A percentile compares a stretch with the other conserved stretches of the same genome.
Evolutionary conservation across 768 basidiomycete species (phyloP).

Genomic region (Collybia mongolica): DNA sequence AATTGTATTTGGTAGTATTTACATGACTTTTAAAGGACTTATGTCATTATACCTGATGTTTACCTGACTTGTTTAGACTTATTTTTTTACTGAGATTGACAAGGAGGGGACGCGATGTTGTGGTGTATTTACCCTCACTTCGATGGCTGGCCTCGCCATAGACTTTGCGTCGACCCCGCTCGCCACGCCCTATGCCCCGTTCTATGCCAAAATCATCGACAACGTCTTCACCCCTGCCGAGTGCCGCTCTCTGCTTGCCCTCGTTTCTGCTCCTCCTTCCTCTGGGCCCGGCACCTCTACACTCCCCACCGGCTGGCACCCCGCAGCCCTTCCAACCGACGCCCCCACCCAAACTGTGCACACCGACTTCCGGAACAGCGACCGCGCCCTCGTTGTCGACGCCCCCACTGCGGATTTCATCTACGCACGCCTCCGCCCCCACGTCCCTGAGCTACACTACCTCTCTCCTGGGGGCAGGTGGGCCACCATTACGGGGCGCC

Average conservation of each 20-base stretch:
- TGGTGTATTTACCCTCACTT: too few species aligned
- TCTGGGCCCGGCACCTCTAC: slow-evolving; percentile 22
- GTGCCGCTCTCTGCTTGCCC: slow-evolving; percentile 34
- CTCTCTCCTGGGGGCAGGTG: slow-evolving; percentile 31
- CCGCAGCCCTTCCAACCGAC: slow-evolving; percentile 31
- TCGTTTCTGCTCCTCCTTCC: slow-evolving; percentile 5
- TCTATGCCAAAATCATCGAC: slow-evolving; percentile 43
- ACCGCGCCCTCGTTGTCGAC: slow-evolving; percentile 36
- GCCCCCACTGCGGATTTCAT: slow-evolving; percentile 28
- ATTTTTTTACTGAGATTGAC: too few species aligned
- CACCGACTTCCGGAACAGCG: slow-evolving; percentile 37
- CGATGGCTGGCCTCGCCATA: slow-evolving; percentile 12
- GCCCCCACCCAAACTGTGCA: slow-evolving; percentile 30
- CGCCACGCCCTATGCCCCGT: slow-evolving; percentile 27
- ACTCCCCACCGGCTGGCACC: slow-evolving; percentile 33
- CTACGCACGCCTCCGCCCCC: slow-evolving; percentile 33
- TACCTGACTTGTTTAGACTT: too few species aligned
- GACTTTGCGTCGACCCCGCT: slow-evolving; percentile 39
- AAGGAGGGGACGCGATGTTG: too few species aligned
- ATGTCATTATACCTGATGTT: too few species aligned
- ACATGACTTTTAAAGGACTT: too few species aligned
- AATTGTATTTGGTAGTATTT: too few species aligned
- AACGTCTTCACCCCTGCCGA: slow-evolving; percentile 39
- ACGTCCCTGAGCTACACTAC: slow-evolving; percentile 35
- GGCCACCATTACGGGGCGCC: slow-evolving; percentile 27